Percentiles rank a stretch among this genome's conserved stretches.
Conservation (phyloP, 2,329 filamentous ascomycete species). For the Mycosphaerella sp. region DNA sequence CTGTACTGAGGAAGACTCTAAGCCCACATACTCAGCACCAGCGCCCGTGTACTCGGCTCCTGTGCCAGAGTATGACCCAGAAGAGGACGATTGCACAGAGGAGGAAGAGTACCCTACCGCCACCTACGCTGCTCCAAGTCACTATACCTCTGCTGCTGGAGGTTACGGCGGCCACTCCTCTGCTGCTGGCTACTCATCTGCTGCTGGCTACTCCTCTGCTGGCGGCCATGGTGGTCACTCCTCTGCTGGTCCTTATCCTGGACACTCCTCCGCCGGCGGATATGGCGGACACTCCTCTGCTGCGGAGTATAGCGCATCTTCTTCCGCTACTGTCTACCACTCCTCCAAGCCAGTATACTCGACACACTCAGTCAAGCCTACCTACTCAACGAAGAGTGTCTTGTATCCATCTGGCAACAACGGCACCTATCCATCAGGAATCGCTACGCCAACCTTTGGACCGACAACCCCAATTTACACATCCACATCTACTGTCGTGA, state of each 20-base stretch:
- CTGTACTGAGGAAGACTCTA: background rate
- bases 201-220: too few relatives aligned
- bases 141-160: background rate
- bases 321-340: background rate
- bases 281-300: background rate
- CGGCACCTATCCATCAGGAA: background rate
- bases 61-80: background rate
- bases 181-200: background rate
- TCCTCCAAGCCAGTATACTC: background rate
- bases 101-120: background rate
- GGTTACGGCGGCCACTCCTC: background rate
- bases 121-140: background rate
- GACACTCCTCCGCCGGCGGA: too few relatives aligned
- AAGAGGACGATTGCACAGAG: background rate
- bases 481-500: background rate
- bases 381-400: background rate
- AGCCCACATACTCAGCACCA: background rate
- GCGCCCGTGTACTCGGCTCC: background rate
- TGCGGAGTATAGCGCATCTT: background rate
- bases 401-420: background rate
- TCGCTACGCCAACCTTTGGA: background rate
- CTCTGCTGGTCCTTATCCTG: background rate
- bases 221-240: background rate
- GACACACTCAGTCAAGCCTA: background rate
- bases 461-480: background rate